Percentiles rank a stretch among this genome's conserved stretches.
Evolutionary conservation across 257 asterid genomes (phyloP).

Genomic region (Solanum sejunctum): DNA sequence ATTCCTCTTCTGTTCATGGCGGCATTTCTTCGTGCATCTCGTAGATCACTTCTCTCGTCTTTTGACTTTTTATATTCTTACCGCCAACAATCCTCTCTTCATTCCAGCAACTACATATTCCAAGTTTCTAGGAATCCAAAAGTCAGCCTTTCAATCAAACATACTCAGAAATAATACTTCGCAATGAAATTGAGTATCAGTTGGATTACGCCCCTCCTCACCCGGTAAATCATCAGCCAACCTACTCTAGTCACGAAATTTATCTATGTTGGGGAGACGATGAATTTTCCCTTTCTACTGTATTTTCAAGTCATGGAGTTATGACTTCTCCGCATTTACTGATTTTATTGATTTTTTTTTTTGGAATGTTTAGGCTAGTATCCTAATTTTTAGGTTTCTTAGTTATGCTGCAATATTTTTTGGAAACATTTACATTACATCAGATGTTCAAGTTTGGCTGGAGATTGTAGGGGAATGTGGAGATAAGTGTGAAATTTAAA

Average conservation of each 20-base stretch:
- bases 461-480: not conserved
- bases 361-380: not conserved
- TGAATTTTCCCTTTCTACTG: not conserved
- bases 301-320: not conserved
- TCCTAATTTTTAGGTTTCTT: not conserved
- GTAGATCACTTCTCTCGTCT: not conserved
- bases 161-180: constrained; percentile 4
- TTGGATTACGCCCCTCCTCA: not conserved
- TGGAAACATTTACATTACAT: not conserved
- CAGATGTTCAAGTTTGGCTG: not conserved
- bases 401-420: not conserved
- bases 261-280: too few relatives aligned
- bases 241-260: too few relatives aligned
- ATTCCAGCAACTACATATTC: not conserved
- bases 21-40: not conserved
- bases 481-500: not conserved
- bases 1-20: not conserved
- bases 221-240: too few relatives aligned
- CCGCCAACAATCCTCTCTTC: not conserved
- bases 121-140: not conserved
- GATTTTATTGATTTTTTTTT: not conserved
- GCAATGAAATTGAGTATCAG: constrained; percentile 1
- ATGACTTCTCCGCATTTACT: not conserved
- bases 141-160: not conserved
- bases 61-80: not conserved